Evolutionary conservation across 176 grass and related monocot genomes (phyloP).

Genomic region (Tillandsia leiboldiana): DNA sequence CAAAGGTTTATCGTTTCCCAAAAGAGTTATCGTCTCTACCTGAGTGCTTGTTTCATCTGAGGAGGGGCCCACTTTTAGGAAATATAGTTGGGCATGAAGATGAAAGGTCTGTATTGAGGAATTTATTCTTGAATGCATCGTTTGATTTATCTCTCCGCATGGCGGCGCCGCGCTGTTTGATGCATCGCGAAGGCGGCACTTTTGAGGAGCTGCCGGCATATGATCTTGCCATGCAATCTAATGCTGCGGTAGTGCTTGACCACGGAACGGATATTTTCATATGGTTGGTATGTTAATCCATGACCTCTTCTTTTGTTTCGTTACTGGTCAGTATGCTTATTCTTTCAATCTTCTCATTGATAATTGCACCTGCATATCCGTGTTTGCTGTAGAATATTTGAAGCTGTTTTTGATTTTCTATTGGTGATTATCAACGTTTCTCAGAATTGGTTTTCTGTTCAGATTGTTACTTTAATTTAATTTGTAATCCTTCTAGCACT

Average conservation of each 20-base stretch:
- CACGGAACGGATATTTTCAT: conserved; percentile 99
- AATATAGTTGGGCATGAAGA: conserved; percentile 93
- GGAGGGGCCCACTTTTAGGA: conserved; percentile 90
- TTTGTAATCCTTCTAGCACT: too few species aligned
- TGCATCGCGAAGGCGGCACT: conserved; percentile 85
- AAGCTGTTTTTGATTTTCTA: too few species aligned
- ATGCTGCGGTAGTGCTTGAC: conserved; percentile 84
- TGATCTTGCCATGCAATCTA: conserved; percentile 91
- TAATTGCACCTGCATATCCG: too few species aligned
- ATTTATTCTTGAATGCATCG: conserved; percentile 72
- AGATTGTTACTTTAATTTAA: too few species aligned
- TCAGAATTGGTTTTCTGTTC: too few species aligned
- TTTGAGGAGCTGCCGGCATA: conserved; percentile 96
- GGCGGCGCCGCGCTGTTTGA: conserved; percentile 78
- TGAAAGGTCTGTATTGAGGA: conserved; percentile 82
- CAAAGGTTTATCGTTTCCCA: conserved; percentile 72
- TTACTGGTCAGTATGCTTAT: conserved; percentile 1
- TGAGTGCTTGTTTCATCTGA: conserved; percentile 89
- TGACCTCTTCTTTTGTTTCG: conserved; percentile 8
- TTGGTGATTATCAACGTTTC: too few species aligned
- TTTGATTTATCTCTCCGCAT: conserved; percentile 89
- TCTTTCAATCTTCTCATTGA: too few species aligned
- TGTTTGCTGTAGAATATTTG: too few species aligned
- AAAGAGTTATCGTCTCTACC: conserved; percentile 72
- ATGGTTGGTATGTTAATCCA: conserved; percentile 79